phyloP scores from a whole-genome alignment of 75 land plant genomes.

The Pinus taeda region DNA sequence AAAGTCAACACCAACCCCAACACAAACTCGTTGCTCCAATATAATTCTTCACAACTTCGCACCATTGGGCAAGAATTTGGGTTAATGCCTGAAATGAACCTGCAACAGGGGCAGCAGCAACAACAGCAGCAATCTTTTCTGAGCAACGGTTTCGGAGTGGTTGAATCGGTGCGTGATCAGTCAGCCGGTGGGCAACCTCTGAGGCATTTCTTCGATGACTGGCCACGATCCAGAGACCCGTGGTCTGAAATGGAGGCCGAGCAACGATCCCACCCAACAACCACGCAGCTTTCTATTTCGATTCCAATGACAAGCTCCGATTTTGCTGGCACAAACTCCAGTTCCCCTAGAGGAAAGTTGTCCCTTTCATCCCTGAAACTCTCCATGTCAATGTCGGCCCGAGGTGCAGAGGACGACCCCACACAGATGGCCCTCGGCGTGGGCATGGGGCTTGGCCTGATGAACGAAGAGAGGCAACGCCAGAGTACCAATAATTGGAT shows the following conservation, averaged over 20 bases:
- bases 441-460: constrained; percentile 10
- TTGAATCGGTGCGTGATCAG: constrained; percentile 12
- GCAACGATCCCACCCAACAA: constrained; percentile 13
- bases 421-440: constrained; percentile 46
- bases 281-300: constrained; percentile 50
- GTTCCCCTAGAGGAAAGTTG: constrained; percentile 38
- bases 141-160: constrained; percentile 17
- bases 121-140: constrained; percentile 32
- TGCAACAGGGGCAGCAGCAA: neutral
- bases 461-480: constrained; percentile 3
- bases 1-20: constrained; percentile 12
- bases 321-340: constrained; percentile 18
- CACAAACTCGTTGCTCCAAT: constrained; percentile 4
- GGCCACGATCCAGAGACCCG: constrained; percentile 42
- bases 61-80: constrained; percentile 9
- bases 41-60: constrained; percentile 9
- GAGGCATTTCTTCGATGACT: constrained; percentile 67
- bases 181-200: constrained; percentile 35
- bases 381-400: constrained; percentile 42
- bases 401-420: constrained; percentile 14
- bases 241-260: constrained; percentile 16
- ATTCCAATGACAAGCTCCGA: constrained; percentile 30
- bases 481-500: constrained; percentile 10
- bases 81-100: constrained; percentile 3
- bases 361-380: constrained; percentile 51